Conservation (phyloP, 768 basidiomycete species). For the Phylloporus arenicola region DNA sequence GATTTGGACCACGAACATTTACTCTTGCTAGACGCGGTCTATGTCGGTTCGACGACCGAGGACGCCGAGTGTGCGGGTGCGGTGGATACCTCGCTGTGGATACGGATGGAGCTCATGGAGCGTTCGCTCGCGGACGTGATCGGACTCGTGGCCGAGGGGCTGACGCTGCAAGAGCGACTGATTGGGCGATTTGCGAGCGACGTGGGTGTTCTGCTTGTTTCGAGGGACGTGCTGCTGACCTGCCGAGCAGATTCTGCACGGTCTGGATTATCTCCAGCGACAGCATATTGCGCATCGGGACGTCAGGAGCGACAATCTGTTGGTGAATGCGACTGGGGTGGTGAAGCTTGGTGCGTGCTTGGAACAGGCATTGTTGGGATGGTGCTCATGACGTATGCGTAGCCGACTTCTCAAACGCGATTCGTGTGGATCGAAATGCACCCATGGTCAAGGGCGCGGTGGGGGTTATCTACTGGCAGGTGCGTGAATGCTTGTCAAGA, state of each 20-base stretch:
- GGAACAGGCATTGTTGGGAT: not conserved
- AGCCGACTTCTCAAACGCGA: constrained; percentile 82
- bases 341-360: constrained; percentile 64
- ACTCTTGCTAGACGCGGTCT: constrained; percentile 62
- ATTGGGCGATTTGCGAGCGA: constrained; percentile 74
- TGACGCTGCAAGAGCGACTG: constrained; percentile 61
- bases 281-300: constrained; percentile 77
- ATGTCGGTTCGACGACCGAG: constrained; percentile 46
- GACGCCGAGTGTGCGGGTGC: not conserved
- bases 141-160: constrained; percentile 52
- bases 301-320: constrained; percentile 76
- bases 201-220: constrained; percentile 40
- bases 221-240: not conserved
- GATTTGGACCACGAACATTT: constrained; percentile 57
- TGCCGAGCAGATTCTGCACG: constrained; percentile 50
- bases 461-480: constrained; percentile 81
- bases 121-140: constrained; percentile 81
- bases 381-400: not conserved
- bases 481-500: constrained; percentile 21
- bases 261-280: constrained; percentile 58
- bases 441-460: constrained; percentile 53
- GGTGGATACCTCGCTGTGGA: constrained; percentile 66
- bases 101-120: constrained; percentile 88
- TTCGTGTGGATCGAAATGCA: constrained; percentile 48
- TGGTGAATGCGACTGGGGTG: constrained; percentile 63